Base-by-base conservation (phyloP, 179 eudicot species). In the Silene noctiflora region DNA sequence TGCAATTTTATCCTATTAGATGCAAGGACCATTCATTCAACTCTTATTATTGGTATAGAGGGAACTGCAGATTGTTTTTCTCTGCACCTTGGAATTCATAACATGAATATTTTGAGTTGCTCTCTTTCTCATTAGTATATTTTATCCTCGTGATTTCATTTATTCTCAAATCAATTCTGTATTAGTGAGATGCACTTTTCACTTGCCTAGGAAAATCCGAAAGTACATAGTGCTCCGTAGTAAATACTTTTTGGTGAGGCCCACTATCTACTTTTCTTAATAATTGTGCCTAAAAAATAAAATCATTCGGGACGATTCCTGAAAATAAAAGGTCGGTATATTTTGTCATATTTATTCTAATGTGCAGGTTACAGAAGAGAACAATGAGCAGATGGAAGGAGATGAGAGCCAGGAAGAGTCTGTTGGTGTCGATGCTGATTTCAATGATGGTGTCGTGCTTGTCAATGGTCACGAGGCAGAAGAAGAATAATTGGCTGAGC, bases 391-490 rank as follows among this genome's bases (percentile, higher is more conserved):
- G 78, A 86, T 86, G 79, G 94, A 78, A 75, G 86, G 79, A 79
- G 94, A 89, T 14, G 94, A 81, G 68, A 79, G 86, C 51, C 94
- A 84, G 56, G 98, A 92, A 85, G 98, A 88, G 86, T 91, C 88
- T 76, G 87, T 78, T 69, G 46, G 46, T 39, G 94, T 86, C 73
- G 91, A 90, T 86, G 97, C 91, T 67, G 98, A 92, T 86, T 90
- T 96, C 51, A 86, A 88, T 73, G 98, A 92, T 82, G 91, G 98
- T 25, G 87, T 90, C 69, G 97, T 90, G 76, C 92, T 94, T 56
- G 92, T 94, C 74, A 92, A 90, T 76, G 96, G 94, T 68, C 89
- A 83, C 73, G 98, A 92, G 86, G 87, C 87, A 80, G 96, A 93
- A 71, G 96, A 89, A 94, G 91, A 92, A 92, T 86, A 39, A 89